A percentile compares a stretch with the other conserved stretches of the same genome.
Evolutionary conservation across 768 basidiomycete genomes (phyloP).

Genomic region (Mycena crocata): DNA sequence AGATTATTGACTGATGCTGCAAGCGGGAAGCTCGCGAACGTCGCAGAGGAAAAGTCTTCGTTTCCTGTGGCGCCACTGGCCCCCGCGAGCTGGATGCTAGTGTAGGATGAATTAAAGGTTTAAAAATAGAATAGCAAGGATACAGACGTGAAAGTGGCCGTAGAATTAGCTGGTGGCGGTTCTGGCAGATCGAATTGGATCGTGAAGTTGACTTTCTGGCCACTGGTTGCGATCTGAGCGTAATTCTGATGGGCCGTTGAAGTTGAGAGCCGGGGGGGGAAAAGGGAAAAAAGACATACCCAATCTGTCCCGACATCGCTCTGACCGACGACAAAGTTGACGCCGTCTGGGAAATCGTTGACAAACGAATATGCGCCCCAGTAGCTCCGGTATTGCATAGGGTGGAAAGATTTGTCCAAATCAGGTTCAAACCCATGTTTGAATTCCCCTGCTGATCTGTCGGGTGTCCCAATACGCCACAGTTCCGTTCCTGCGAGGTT

Average conservation of each 20-base stretch:
- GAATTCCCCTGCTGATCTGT: constrained; percentile 21
- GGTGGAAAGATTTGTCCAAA: constrained; percentile 15
- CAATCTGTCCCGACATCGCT: constrained; percentile 20
- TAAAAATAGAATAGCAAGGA: too few relatives aligned
- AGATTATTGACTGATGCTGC: constrained; percentile 11
- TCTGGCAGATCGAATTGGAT: constrained; percentile 15
- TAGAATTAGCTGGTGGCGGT: constrained; percentile 4
- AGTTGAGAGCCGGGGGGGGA: background rate
- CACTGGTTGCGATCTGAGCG: constrained; percentile 16
- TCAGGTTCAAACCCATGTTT: constrained; percentile 25
- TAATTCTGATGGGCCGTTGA: constrained; percentile 14
- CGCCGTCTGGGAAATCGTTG: constrained; percentile 11
- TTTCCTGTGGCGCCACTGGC: constrained; percentile 22
- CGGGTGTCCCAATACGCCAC: constrained; percentile 23
- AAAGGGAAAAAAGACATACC: background rate
- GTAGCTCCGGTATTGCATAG: constrained; percentile 22
- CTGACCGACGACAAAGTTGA: constrained; percentile 21
- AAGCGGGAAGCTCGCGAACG: constrained; percentile 25
- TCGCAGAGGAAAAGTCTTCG: constrained; percentile 18
- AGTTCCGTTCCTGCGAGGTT: constrained; percentile 11
- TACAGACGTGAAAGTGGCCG: constrained; percentile 19
- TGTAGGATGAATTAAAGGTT: too few relatives aligned
- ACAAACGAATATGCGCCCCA: constrained; percentile 24
- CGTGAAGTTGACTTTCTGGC: constrained; percentile 18
- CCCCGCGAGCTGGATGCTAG: constrained; percentile 21